phyloP scores from a whole-genome alignment of 2,329 filamentous ascomycete species.

The Sphaerulina musiva region DNA sequence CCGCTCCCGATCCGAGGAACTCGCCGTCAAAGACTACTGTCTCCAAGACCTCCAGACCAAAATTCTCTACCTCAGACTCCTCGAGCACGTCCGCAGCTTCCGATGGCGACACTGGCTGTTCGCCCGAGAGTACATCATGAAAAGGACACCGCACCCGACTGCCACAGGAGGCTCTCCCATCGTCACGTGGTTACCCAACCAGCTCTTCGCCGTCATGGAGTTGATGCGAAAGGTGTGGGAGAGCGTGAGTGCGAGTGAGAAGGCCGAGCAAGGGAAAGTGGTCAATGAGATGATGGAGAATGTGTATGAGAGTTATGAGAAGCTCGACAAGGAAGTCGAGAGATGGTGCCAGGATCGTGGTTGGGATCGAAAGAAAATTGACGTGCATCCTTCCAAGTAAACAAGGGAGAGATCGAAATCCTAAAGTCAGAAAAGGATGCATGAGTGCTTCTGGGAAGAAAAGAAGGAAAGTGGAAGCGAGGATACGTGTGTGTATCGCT shows the following conservation, averaged over 20 bases:
- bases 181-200: slow-evolving; percentile 78
- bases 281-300: slow-evolving; percentile 57
- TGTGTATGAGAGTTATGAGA: slow-evolving; percentile 57
- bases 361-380: slow-evolving; percentile 11
- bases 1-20: slow-evolving; percentile 43
- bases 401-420: background rate
- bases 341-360: slow-evolving; percentile 54
- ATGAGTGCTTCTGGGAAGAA: background rate
- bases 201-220: slow-evolving; percentile 65
- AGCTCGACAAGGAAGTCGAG: slow-evolving; percentile 64
- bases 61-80: slow-evolving; percentile 43
- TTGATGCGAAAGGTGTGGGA: slow-evolving; percentile 59
- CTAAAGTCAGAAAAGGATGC: background rate
- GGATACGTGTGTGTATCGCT: no score
- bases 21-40: slow-evolving; percentile 54
- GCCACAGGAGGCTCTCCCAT: slow-evolving; percentile 77
- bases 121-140: slow-evolving; percentile 75
- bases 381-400: slow-evolving; percentile 7
- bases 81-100: slow-evolving; percentile 74
- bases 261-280: slow-evolving; percentile 14
- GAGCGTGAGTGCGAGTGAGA: slow-evolving; percentile 23
- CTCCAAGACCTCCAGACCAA: slow-evolving; percentile 30
- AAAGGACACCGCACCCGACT: slow-evolving; percentile 67
- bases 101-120: slow-evolving; percentile 83
- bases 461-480: no score